A percentile compares a stretch with the other conserved stretches of the same genome.
phyloP scores from a whole-genome alignment of 2,329 filamentous ascomycete species.

The Graphium sp. region DNA sequence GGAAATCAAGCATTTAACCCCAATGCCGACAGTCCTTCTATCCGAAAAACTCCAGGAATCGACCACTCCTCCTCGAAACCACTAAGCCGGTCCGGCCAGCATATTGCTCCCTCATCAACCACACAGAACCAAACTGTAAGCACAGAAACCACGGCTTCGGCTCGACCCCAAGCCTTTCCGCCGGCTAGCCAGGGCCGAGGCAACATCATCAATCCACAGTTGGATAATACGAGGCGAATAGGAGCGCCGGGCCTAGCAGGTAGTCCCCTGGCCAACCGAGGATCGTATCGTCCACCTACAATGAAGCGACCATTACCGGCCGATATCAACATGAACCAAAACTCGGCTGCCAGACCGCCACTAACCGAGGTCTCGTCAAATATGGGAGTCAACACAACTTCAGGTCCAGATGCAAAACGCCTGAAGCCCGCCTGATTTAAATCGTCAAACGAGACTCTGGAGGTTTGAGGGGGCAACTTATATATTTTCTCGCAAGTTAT shows the following conservation, averaged over 20 bases:
- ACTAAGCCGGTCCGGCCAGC: conserved; percentile 38
- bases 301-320: conserved; percentile 31
- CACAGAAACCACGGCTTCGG: conserved; percentile 1
- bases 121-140: conserved; percentile 8
- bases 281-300: conserved; percentile 40
- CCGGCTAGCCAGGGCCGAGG: conserved; percentile 11
- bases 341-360: conserved; percentile 18
- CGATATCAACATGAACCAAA: conserved; percentile 8
- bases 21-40: conserved; percentile 63
- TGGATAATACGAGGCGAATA: conserved; percentile 38
- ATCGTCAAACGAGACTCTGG: no score
- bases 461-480: no score
- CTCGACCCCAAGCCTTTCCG: neutral
- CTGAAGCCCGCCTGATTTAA: conserved; percentile 23
- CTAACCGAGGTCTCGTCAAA: conserved; percentile 35
- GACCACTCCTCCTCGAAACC: conserved; percentile 68
- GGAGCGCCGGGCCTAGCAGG: conserved; percentile 34
- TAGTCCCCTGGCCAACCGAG: conserved; percentile 41
- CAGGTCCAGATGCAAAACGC: conserved; percentile 33
- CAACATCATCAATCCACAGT: conserved; percentile 31
- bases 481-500: no score
- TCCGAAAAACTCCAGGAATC: conserved; percentile 75
- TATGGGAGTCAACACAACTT: conserved; percentile 8
- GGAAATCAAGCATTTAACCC: conserved; percentile 47
- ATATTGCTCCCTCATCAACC: conserved; percentile 27